Evolutionary conservation across 805 yeast genomes (phyloP), one percentile per base, ranked within the genome.

Genomic region (Ogataea nitratoaversa): DNA sequence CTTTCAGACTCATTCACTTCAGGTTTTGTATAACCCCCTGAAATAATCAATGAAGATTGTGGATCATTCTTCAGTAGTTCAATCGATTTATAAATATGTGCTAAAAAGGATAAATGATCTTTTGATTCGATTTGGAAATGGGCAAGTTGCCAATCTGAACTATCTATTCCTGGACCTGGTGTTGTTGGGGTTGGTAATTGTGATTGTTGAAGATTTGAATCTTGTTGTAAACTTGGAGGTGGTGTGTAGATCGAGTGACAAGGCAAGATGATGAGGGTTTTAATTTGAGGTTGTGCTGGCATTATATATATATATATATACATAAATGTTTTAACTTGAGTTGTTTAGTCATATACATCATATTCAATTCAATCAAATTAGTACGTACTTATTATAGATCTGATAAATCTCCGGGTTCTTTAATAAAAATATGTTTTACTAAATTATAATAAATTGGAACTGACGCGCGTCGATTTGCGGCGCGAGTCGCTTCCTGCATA

Each of bases 1-100:
- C 95, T 11, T 84, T 79, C 31, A 71, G 63, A 11, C 70, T 74
- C 5, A 79, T 45, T 79, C 2, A 76, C 70, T 3, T 54, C 65
- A 1, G 31, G n/a, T 45, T 83, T 82, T 0, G 95, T 86, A 52
- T 73, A 82, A 0, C 93, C 91, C 0, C 95, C 95, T 14, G 63
- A 51, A 11, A 61, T 52, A 1, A 60, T 49, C 34, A 61, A 39
- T 9, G 42, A 14, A 1, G 61, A 40, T 25, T 46, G 40, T 4
- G 33, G 22, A 33, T 46, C 64, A 0, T 52, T 30, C 12, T 59
- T 37, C 7, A 78, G 44, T 14, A 59, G 47, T 1, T 59, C 54
- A 9, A 80, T 40, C 1, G 82, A 75, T 16, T 48, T 50, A 27
- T 63, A 53, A 2, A 84, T 72, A 56, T 86, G 95, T 31, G 78